Percentiles rank a stretch among this genome's conserved stretches.
Evolutionary conservation across 2,329 filamentous ascomycete species (phyloP).

Genomic region (Thyridium curvatum): DNA sequence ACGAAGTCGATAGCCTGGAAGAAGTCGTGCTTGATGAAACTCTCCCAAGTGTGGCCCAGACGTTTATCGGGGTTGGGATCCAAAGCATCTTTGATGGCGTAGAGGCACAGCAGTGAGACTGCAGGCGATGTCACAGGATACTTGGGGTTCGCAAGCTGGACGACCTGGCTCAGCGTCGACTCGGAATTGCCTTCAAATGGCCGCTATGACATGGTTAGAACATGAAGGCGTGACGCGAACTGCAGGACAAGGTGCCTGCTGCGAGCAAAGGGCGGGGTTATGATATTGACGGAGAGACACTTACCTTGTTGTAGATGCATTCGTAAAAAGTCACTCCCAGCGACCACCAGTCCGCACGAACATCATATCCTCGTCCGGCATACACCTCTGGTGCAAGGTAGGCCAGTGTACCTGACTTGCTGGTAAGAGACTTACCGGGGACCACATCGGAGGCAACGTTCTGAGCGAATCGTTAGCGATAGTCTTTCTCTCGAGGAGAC

Average conservation of each 20-base stretch:
- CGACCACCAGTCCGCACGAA: conserved; percentile 97
- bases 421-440: conserved; percentile 75
- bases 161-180: conserved; percentile 70
- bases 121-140: conserved; percentile 91
- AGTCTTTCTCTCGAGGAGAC: conserved; percentile 4
- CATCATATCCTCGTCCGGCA: conserved; percentile 78
- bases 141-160: conserved; percentile 74
- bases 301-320: conserved; percentile 97
- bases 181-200: conserved; percentile 91
- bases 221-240: not conserved
- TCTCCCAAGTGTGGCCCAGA: conserved; percentile 81
- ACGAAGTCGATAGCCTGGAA: conserved; percentile 83
- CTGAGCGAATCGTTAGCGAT: conserved; percentile 42
- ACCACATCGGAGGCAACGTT: conserved; percentile 95
- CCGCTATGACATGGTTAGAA: conserved; percentile 47
- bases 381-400: conserved; percentile 97
- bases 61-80: conserved; percentile 74
- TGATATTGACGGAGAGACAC: too few species aligned
- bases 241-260: not conserved
- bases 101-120: conserved; percentile 80
- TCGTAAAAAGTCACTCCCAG: conserved; percentile 97
- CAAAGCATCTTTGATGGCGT: conserved; percentile 78
- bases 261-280: not conserved
- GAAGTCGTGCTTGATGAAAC: conserved; percentile 83
- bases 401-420: conserved; percentile 93